These are phyloP conservation scores for Ogataea allantospora DNA, from an alignment of 805 yeast species.

Conservation along the genomic window DNA sequence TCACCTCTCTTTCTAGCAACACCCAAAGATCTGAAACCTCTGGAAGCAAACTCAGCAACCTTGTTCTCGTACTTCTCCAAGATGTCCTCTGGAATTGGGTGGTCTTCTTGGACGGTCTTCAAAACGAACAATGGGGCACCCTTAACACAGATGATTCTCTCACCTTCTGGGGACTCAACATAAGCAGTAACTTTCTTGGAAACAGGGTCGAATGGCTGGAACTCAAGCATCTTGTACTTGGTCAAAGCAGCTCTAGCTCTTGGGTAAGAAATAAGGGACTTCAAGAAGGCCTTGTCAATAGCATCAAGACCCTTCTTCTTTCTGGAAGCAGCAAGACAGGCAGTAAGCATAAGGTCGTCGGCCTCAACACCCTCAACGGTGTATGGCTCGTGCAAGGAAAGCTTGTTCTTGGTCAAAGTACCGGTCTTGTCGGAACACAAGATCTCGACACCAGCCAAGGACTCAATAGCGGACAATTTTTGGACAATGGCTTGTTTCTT, in stretches of 20 bases:
- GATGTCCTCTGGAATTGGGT: slow-evolving; percentile 91
- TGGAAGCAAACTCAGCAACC: slow-evolving; percentile 95
- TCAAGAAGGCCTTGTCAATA: slow-evolving; percentile 94
- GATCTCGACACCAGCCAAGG: slow-evolving; percentile 96
- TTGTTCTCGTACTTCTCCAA: slow-evolving; percentile 94
- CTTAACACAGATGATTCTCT: slow-evolving; percentile 91
- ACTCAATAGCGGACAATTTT: slow-evolving; percentile 94
- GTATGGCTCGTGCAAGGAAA: slow-evolving; percentile 94
- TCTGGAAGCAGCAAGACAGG: slow-evolving; percentile 96
- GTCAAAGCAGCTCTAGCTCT: slow-evolving; percentile 89
- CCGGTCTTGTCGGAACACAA: slow-evolving; percentile 98
- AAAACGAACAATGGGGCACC: slow-evolving; percentile 98
- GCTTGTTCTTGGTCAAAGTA: slow-evolving; percentile 95
- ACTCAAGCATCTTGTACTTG: slow-evolving; percentile 91
- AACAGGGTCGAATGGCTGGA: slow-evolving; percentile 97
- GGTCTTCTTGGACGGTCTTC: slow-evolving; percentile 96
- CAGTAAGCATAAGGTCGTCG: slow-evolving; percentile 95
- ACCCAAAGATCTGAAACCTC: slow-evolving; percentile 98
- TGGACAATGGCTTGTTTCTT: slow-evolving; percentile 97
- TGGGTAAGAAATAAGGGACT: slow-evolving; percentile 84
- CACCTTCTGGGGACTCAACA: slow-evolving; percentile 95
- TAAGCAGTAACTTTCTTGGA: slow-evolving; percentile 94
- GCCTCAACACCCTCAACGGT: slow-evolving; percentile 96
- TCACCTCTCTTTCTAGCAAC: slow-evolving; percentile 99
- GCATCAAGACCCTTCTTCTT: slow-evolving; percentile 98